phyloP scores from a whole-genome alignment of 768 basidiomycete species.

The Exidia glandulosa region DNA sequence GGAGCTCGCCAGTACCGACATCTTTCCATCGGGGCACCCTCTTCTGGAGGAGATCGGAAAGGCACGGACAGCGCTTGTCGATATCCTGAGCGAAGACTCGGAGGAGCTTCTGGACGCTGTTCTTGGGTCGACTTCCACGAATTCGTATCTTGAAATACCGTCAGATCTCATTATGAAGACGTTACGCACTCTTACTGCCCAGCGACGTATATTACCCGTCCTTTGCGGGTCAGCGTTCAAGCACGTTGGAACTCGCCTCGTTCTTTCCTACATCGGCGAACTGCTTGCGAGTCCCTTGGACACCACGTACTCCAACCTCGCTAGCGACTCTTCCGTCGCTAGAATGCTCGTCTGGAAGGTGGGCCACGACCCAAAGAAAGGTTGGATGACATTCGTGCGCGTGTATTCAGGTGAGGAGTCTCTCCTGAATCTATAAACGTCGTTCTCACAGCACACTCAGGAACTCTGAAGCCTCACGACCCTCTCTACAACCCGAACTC shows the following conservation, averaged over 20 bases:
- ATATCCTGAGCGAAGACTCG: slow-evolving; percentile 70
- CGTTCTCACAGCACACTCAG: slow-evolving; percentile 23
- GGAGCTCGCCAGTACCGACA: slow-evolving; percentile 26
- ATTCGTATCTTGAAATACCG: slow-evolving; percentile 55
- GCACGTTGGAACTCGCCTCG: slow-evolving; percentile 68
- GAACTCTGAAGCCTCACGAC: slow-evolving; percentile 55
- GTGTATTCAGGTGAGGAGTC: slow-evolving; percentile 71
- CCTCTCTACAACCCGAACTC: slow-evolving; percentile 53
- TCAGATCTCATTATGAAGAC: slow-evolving; percentile 42
- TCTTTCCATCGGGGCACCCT: slow-evolving; percentile 54
- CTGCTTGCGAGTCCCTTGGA: slow-evolving; percentile 71
- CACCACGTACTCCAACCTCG: slow-evolving; percentile 29
- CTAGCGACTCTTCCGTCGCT: slow-evolving; percentile 28
- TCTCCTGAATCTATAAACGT: neutral
- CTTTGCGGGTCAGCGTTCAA: slow-evolving; percentile 75
- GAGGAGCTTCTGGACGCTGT: slow-evolving; percentile 70
- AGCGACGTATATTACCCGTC: slow-evolving; percentile 61
- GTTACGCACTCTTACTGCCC: slow-evolving; percentile 57
- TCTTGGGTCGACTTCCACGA: slow-evolving; percentile 44
- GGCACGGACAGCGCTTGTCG: slow-evolving; percentile 62
- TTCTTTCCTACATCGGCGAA: slow-evolving; percentile 75
- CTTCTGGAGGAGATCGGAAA: slow-evolving; percentile 51
- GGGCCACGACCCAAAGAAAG: slow-evolving; percentile 66
- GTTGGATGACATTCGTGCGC: slow-evolving; percentile 90
- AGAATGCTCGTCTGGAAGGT: slow-evolving; percentile 82